Evolutionary conservation across 2,329 filamentous ascomycete genomes (phyloP).

Genomic region (Fusarium haematococcum): DNA sequence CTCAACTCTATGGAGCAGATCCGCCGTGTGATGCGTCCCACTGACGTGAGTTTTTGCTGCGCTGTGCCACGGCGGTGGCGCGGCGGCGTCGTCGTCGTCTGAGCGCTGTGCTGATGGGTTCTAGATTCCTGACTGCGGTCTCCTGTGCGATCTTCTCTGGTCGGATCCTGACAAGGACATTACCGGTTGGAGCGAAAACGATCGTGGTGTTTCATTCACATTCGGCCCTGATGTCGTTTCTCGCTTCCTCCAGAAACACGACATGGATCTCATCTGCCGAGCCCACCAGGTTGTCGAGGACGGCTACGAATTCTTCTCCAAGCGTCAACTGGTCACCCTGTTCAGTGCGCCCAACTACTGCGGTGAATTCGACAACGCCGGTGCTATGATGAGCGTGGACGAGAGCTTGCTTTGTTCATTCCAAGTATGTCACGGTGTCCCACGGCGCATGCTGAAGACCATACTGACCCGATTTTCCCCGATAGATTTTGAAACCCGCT

Average conservation of each 20-base stretch:
- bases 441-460: background rate
- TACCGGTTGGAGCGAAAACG: slow-evolving; percentile 98
- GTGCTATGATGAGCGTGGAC: slow-evolving; percentile 99
- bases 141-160: slow-evolving; percentile 98
- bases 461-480: slow-evolving; percentile 16
- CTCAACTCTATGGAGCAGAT: slow-evolving; percentile 99
- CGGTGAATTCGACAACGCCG: slow-evolving; percentile 98
- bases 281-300: slow-evolving; percentile 99
- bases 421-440: slow-evolving; percentile 72
- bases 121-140: slow-evolving; percentile 96
- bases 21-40: slow-evolving; percentile 97
- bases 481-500: slow-evolving; percentile 95
- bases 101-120: slow-evolving; percentile 18
- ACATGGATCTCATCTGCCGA: slow-evolving; percentile 99
- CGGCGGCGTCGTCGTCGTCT: slow-evolving; percentile 12
- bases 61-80: slow-evolving; percentile 27
- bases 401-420: slow-evolving; percentile 98
- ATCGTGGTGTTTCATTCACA: slow-evolving; percentile 97
- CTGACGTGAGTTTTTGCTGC: slow-evolving; percentile 79
- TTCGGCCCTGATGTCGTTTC: slow-evolving; percentile 98
- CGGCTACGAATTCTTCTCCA: slow-evolving; percentile 99
- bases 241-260: slow-evolving; percentile 97
- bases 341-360: slow-evolving; percentile 99
- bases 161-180: slow-evolving; percentile 99
- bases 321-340: slow-evolving; percentile 94